These are phyloP conservation scores for Backusella circina DNA, from an alignment of 192 early-diverging fungal species.

Conservation along the genomic window DNA sequence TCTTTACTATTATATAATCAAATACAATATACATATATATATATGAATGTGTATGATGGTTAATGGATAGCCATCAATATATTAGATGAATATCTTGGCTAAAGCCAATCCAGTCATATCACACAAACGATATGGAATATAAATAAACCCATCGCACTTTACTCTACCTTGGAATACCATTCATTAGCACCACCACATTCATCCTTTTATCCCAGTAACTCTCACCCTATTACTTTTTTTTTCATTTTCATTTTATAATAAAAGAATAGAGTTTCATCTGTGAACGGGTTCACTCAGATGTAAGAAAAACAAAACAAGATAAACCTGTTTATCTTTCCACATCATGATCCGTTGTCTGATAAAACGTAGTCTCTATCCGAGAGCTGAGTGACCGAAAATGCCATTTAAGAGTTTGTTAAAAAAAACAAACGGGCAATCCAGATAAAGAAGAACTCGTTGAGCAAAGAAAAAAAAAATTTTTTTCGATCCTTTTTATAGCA, in stretches of 20 bases:
- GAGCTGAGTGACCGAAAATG: neutral
- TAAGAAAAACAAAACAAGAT: neutral
- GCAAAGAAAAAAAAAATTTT: neutral
- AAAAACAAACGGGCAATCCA: neutral
- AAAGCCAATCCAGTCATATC: too few species aligned
- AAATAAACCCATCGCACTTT: too few species aligned
- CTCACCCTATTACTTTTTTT: too few species aligned
- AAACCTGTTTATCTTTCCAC: neutral
- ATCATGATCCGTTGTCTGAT: neutral
- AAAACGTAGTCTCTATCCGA: neutral
- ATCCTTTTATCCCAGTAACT: too few species aligned
- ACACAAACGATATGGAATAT: too few species aligned
- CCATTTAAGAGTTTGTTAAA: neutral
- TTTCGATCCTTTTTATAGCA: neutral
- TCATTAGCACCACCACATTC: too few species aligned
- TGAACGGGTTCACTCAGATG: neutral
- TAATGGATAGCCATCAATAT: too few species aligned
- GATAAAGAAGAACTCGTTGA: slow-evolving; percentile 3
- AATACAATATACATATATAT: too few species aligned
- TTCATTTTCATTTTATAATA: slow-evolving; percentile 1
- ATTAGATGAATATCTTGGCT: too few species aligned
- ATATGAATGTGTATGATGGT: too few species aligned
- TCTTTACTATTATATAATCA: too few species aligned
- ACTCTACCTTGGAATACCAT: too few species aligned
- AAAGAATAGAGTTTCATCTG: neutral